A percentile compares a stretch with the other conserved stretches of the same genome.
These are phyloP conservation scores for Pleodorina starrii DNA, from an alignment of 139 green algal species.

Conservation along the genomic window DNA sequence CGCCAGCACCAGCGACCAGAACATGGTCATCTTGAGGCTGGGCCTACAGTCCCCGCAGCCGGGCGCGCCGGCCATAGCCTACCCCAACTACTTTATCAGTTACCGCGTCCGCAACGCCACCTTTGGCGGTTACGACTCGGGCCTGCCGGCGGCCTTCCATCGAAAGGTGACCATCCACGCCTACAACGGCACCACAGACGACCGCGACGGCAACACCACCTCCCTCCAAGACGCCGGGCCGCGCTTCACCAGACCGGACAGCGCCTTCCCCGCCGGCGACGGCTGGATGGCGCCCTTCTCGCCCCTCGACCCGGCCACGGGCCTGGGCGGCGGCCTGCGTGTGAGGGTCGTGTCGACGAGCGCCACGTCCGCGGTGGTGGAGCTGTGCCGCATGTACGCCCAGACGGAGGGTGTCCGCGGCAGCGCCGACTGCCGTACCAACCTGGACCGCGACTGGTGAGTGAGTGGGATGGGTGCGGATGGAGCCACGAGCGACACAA, in stretches of 20 bases:
- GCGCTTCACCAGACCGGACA: too few species aligned
- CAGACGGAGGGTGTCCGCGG: too few species aligned
- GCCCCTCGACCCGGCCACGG: neutral
- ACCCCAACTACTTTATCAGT: constrained; percentile 12
- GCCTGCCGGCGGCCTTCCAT: neutral
- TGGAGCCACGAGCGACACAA: too few species aligned
- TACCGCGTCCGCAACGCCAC: too few species aligned
- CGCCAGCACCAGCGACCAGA: neutral
- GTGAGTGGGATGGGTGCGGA: too few species aligned
- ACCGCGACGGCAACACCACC: constrained; percentile 3
- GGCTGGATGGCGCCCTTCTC: neutral
- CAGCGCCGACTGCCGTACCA: too few species aligned
- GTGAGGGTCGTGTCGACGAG: neutral
- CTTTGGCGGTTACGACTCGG: neutral
- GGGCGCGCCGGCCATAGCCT: neutral
- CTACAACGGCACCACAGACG: neutral
- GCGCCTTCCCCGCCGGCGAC: neutral
- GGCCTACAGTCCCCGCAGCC: neutral
- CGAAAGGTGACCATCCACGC: neutral
- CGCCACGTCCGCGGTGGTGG: neutral
- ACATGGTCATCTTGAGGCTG: neutral
- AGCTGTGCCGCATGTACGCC: too few species aligned
- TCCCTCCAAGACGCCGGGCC: neutral
- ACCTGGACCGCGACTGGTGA: too few species aligned
- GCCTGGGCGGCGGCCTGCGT: too few species aligned